Evolutionary conservation across 352 stramenopile genomes (phyloP).

Genomic region (Porosira glacialis): DNA sequence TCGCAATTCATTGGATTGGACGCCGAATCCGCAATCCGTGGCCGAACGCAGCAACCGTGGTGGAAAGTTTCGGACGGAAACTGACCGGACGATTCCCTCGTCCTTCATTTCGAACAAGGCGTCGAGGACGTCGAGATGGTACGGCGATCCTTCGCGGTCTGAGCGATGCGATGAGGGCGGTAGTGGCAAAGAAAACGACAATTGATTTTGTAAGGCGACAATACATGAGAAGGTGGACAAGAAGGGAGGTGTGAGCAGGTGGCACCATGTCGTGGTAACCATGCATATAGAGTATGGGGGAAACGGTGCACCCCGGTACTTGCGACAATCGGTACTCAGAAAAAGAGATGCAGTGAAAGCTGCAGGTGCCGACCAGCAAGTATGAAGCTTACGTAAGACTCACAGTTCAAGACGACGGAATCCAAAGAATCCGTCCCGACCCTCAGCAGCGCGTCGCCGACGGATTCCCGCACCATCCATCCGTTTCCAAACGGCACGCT

Average conservation of each 20-base stretch:
- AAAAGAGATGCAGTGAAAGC: too few relatives aligned
- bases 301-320: too few relatives aligned
- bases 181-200: too few relatives aligned
- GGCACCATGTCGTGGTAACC: too few relatives aligned
- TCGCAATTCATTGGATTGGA: slow-evolving; percentile 50
- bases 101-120: slow-evolving; percentile 60
- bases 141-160: slow-evolving; percentile 43
- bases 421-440: slow-evolving; percentile 42
- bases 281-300: too few relatives aligned
- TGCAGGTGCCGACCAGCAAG: too few relatives aligned
- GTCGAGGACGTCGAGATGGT: slow-evolving; percentile 67
- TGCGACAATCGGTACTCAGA: too few relatives aligned
- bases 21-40: slow-evolving; percentile 44
- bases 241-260: too few relatives aligned
- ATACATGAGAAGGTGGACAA: too few relatives aligned
- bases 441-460: slow-evolving; percentile 37
- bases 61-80: slow-evolving; percentile 53
- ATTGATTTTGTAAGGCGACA: too few relatives aligned
- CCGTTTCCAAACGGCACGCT: slow-evolving; percentile 40
- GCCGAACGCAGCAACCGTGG: slow-evolving; percentile 18
- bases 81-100: slow-evolving; percentile 64
- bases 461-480: slow-evolving; percentile 30
- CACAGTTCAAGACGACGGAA: slow-evolving; percentile 42
- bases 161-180: too few relatives aligned
- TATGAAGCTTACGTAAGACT: too few relatives aligned